Percentiles rank a stretch among this genome's conserved stretches.
phyloP scores from a whole-genome alignment of 1,139 yeast genomes.

The Candida tropicalis region DNA sequence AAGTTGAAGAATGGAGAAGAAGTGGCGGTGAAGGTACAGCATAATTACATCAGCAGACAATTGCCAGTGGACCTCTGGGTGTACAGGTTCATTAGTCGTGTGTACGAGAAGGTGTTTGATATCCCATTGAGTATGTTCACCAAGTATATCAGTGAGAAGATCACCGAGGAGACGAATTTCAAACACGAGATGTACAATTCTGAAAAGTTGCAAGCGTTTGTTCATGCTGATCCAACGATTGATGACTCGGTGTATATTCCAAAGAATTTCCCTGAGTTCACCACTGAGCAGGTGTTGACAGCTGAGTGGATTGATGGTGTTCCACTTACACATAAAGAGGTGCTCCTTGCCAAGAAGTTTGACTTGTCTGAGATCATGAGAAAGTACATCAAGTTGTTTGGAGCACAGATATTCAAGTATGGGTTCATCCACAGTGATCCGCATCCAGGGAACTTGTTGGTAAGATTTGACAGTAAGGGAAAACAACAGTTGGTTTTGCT shows the following conservation, averaged over 20 bases:
- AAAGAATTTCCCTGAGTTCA: constrained; percentile 42
- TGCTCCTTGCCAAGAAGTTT: constrained; percentile 42
- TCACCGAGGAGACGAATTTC: constrained; percentile 66
- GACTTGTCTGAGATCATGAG: constrained; percentile 50
- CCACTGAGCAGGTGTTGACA: constrained; percentile 55
- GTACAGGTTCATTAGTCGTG: constrained; percentile 51
- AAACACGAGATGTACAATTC: constrained; percentile 58
- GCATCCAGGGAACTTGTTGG: constrained; percentile 77
- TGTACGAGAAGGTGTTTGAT: constrained; percentile 62
- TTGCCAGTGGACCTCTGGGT: constrained; percentile 60
- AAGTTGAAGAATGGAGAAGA: constrained; percentile 49
- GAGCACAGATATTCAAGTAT: constrained; percentile 72
- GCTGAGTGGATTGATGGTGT: constrained; percentile 82
- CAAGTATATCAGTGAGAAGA: constrained; percentile 57
- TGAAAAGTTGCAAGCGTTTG: constrained; percentile 22
- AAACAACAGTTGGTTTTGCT: constrained; percentile 65
- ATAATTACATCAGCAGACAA: constrained; percentile 59
- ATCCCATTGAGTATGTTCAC: constrained; percentile 64
- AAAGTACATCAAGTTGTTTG: constrained; percentile 57
- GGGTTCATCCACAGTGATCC: constrained; percentile 83
- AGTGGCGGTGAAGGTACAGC: constrained; percentile 75
- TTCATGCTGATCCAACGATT: constrained; percentile 28
- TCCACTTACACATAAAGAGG: constrained; percentile 49
- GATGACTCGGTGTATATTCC: constrained; percentile 47
- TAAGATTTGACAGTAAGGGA: constrained; percentile 41